Conservation (phyloP, 2,329 filamentous ascomycete genomes). For the Alternaria tenuissima region DNA sequence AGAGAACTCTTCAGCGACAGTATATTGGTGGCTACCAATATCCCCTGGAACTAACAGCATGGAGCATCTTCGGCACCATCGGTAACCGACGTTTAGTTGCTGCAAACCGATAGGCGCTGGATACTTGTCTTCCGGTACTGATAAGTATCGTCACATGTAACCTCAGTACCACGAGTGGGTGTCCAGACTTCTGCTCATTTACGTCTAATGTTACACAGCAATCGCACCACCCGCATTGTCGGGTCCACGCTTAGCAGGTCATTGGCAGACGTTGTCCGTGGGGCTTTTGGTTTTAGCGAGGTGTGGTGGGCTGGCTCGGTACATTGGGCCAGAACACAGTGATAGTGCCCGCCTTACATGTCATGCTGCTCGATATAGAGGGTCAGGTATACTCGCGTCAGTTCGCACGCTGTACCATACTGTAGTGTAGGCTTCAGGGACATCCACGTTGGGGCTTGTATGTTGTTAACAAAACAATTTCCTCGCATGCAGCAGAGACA, state of each 20-base stretch:
- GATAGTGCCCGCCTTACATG: background rate
- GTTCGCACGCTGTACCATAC: background rate
- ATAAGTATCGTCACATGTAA: background rate
- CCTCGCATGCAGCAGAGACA: background rate
- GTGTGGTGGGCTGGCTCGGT: constrained; percentile 9
- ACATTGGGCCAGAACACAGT: background rate
- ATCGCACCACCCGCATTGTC: background rate
- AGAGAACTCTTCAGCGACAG: background rate
- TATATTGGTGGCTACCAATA: background rate
- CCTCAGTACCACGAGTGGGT: background rate
- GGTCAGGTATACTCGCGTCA: background rate
- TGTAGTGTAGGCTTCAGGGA: background rate
- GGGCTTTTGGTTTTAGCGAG: constrained; percentile 8
- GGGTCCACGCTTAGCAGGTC: background rate
- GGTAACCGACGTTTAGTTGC: background rate
- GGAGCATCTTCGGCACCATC: background rate
- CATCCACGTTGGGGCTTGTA: background rate
- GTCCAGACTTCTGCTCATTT: background rate
- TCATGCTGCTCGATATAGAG: background rate
- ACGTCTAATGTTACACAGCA: constrained; percentile 7
- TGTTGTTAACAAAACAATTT: background rate
- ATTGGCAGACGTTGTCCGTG: background rate
- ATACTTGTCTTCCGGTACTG: background rate
- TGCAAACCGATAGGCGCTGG: background rate
- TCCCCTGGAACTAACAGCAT: background rate